Percentiles rank a stretch among this genome's conserved stretches.
These are phyloP conservation scores for Podospora bellae-mahoneyi DNA, from an alignment of 495 filamentous ascomycete species.

Conservation along the genomic window DNA sequence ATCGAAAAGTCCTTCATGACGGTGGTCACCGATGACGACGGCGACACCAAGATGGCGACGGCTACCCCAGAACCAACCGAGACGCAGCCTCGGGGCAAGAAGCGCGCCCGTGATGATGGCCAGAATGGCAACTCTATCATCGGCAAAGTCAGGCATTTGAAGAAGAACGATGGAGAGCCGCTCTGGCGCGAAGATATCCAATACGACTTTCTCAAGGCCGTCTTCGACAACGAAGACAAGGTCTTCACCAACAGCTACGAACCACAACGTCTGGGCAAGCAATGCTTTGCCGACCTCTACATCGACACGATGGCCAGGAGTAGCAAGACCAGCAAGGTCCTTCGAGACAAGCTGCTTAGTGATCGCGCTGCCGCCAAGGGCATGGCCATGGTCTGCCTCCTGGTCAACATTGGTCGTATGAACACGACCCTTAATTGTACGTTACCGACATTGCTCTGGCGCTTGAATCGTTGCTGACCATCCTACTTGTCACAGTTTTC, in stretches of 20 bases:
- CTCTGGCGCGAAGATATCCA: slow-evolving; percentile 98
- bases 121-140: slow-evolving; percentile 48
- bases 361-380: slow-evolving; percentile 88
- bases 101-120: slow-evolving; percentile 36
- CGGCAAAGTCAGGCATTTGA: slow-evolving; percentile 91
- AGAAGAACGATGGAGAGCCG: slow-evolving; percentile 95
- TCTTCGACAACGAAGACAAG: slow-evolving; percentile 81
- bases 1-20: slow-evolving; percentile 37
- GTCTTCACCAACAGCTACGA: slow-evolving; percentile 87
- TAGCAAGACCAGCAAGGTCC: slow-evolving; percentile 97
- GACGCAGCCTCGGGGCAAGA: slow-evolving; percentile 32
- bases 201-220: slow-evolving; percentile 84
- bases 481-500: slow-evolving; percentile 63
- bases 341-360: slow-evolving; percentile 92
- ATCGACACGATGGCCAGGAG: slow-evolving; percentile 98
- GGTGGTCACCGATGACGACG: slow-evolving; percentile 34
- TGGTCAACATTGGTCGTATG: slow-evolving; percentile 97
- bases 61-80: slow-evolving; percentile 35
- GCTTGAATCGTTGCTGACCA: not conserved
- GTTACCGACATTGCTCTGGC: slow-evolving; percentile 26
- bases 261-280: slow-evolving; percentile 61
- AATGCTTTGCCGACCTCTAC: slow-evolving; percentile 94
- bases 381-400: slow-evolving; percentile 98
- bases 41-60: slow-evolving; percentile 32
- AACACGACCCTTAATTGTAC: slow-evolving; percentile 97